Evolutionary conservation across 495 filamentous ascomycete genomes (phyloP), one percentile per base, ranked within the genome.

Genomic region (Neurospora terricola): DNA sequence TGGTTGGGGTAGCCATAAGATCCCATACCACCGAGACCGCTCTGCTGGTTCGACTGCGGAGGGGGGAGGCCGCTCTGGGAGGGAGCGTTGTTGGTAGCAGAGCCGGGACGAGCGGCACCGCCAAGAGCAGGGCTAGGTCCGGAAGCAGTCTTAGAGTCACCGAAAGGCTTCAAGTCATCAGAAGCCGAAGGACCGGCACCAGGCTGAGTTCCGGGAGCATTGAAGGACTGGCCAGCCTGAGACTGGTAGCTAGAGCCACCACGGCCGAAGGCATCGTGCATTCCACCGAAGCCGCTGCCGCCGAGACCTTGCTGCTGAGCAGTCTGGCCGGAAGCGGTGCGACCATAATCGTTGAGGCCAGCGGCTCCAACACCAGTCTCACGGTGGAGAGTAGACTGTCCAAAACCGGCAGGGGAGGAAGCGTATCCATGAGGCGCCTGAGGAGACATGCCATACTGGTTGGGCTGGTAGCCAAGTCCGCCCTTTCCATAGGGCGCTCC

Each of bases 101-200:
- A 97, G 23, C 93, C 93, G 18, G 94, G 94, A 72, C 94, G 91
- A 39, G 88, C 89, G 42, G 92, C 91, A 77, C 93, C 91, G 38
- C 89, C 90, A 37, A 97, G 88, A 8, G 93, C 93, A 38, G 94
- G 94, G 81, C 93, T 96, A 4, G 94, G 94, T 7, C 93, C 93
- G 54, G 87, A 86, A 40, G 89, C 83, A 77, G 81, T 76, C 83
- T 96, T 96, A 71, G 90, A 84, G 34, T 86, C 81, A 38, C 92
- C 91, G 43, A 91, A 91, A 21, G 89, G 88, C 85, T 97, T 97
- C 78, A 94, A 82, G 2, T 91, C 83, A 76, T 97, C 93, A 70
- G 90, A 90, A 1, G 76, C 81, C 5, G 82, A 78, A 1, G 79
- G 74, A 5, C 69, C 79, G 43, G 80, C 80, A 70, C 85, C 86